Evolutionary conservation across 805 yeast genomes (phyloP), one percentile per base, ranked within the genome.

Genomic region (Clavispora asparagi): DNA sequence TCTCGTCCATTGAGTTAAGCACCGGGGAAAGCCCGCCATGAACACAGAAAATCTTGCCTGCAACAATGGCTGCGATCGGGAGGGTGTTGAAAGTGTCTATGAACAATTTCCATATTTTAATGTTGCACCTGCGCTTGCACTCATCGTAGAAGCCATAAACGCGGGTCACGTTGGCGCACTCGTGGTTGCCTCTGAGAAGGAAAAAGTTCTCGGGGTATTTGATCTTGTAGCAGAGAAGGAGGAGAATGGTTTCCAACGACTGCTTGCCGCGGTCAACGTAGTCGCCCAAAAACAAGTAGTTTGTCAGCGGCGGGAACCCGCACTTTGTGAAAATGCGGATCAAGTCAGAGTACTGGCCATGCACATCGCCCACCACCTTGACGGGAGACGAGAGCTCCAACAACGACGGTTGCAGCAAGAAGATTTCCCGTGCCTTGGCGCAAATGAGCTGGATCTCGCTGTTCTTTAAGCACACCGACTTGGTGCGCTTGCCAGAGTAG

Each of bases 181-280:
- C 99, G 68, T 94, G 99, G 67, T 94, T 94, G 17, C 99, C 99
- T 56, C 99, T 74, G 38, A 94, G 73, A 48, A 94, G 68, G 65
- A 92, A 94, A 65, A 94, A 91, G 68, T 92, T 92, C 60, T 94
- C 97, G 0, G 99, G 98, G 60, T 90, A 92, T 65, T 92, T 92
- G 66, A 94, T 91, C 65, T 94, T 94, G 71, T 89, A 94, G 66
- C 97, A 91, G 43, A 94, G 73, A 49, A 94, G 72, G 41, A 94
- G 72, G 50, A 92, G 70, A 19, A 94, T 90, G 0, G 99, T 94
- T 64, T 94, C 99, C 47, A 94, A 71, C 4, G 95, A 85, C 68
- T 94, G 99, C 66, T 94, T 94, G 47, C 99, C 99, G 55, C 99
- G 78, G 69, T 94, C 99, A 41, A 94, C 99, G 65, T 94, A 94